Conservation (phyloP, 805 yeast species). For the Yarrowia sp. region DNA sequence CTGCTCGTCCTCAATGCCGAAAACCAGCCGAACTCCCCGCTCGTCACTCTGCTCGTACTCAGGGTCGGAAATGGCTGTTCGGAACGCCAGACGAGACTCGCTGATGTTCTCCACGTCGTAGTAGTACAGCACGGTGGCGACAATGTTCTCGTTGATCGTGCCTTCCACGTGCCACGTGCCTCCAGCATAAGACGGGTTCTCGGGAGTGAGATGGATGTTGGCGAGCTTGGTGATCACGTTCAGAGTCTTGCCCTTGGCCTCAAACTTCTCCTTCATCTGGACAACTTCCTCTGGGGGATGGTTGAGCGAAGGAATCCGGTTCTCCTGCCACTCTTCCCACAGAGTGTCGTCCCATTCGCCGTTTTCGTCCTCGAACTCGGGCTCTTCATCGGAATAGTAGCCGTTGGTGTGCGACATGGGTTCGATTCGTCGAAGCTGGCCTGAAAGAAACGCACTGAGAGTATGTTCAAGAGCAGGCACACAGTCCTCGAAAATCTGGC, state of each 20-base stretch:
- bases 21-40: slow-evolving; percentile 46
- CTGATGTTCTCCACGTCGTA: slow-evolving; percentile 54
- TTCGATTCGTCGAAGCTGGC: slow-evolving; percentile 11
- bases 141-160: slow-evolving; percentile 53
- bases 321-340: slow-evolving; percentile 23
- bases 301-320: background rate
- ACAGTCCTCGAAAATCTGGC: slow-evolving; percentile 47
- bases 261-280: slow-evolving; percentile 7
- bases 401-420: slow-evolving; percentile 10
- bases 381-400: slow-evolving; percentile 25
- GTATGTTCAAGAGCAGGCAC: slow-evolving; percentile 51
- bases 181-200: slow-evolving; percentile 52
- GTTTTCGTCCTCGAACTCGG: slow-evolving; percentile 13
- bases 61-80: slow-evolving; percentile 41
- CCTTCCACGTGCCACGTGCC: slow-evolving; percentile 58
- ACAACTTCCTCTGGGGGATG: background rate
- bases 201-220: slow-evolving; percentile 54
- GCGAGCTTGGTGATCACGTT: slow-evolving; percentile 55
- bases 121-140: slow-evolving; percentile 54
- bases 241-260: slow-evolving; percentile 42
- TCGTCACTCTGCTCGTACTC: slow-evolving; percentile 53
- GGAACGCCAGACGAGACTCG: slow-evolving; percentile 50
- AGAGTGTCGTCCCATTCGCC: slow-evolving; percentile 8
- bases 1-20: slow-evolving; percentile 50
- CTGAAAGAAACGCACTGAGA: slow-evolving; percentile 43